Evolutionary conservation across 768 basidiomycete species (phyloP), one percentile per base, ranked within the genome.

Genomic region (Rhizopogon salebrosus): DNA sequence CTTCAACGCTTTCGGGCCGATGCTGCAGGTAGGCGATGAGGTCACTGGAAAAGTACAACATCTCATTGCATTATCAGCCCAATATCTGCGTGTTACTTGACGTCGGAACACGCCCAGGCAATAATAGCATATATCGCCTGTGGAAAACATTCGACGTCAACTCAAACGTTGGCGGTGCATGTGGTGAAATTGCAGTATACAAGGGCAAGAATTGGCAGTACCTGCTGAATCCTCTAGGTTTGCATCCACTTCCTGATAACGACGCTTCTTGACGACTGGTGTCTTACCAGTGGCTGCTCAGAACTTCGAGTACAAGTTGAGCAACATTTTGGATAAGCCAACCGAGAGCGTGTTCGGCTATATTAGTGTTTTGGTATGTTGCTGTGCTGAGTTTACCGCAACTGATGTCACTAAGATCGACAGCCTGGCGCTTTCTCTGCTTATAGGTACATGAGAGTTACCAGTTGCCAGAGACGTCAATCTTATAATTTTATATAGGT

Each of bases 81-180:
- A 97, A 95, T 61, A 85, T 98, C 8, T 95, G 93, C 62, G 84
- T 97, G 20, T 76, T 98, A 26, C 73, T 98, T 45, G 95, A 98
- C 58, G 95, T 98, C 14, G 95, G 95, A 1, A 98, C 95, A 3
- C 82, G 89, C 31, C 95, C 95, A 0, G 83, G 84, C 9, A 86
- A 83, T 50, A 93, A 87, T 62, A 92, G 89, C 39, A 83, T 98
- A 45, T 98, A 98, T 67, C 84, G 89, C 56, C 77, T 98, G 7
- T 98, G 95, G 95, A 98, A 98, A 71, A 83, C 90, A 0, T 94
- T 94, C 61, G 92, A 94, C 63, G 71, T 94, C 56, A 89, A 92
- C 65, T 92, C 89, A 7, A 95, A 89, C 55, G 92, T 98, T 11
- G 95, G 83, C 10, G 95, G 95, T 16, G 94, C 95, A 10, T 98